These are phyloP conservation scores for Yamadazyma ubonensis DNA, from an alignment of 805 yeast genomes.

Conservation along the genomic window DNA sequence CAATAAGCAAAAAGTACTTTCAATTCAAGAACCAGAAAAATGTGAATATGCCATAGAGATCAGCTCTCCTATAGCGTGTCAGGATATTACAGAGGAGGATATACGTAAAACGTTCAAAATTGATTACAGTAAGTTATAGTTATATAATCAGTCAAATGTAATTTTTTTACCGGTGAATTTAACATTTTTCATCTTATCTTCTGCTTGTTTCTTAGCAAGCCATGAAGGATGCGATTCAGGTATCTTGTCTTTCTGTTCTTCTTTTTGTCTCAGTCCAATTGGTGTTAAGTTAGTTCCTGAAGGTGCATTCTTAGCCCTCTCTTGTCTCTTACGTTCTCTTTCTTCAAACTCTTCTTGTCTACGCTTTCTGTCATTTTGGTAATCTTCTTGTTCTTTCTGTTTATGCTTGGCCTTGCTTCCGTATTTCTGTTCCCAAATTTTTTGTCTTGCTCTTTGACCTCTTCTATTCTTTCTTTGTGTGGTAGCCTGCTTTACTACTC, in stretches of 20 bases:
- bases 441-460: slow-evolving; percentile 96
- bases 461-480: slow-evolving; percentile 79
- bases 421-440: slow-evolving; percentile 91
- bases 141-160: slow-evolving; percentile 51
- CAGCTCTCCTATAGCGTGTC: slow-evolving; percentile 49
- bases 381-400: slow-evolving; percentile 57
- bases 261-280: slow-evolving; percentile 31
- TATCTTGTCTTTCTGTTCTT: slow-evolving; percentile 13
- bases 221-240: slow-evolving; percentile 89
- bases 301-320: slow-evolving; percentile 43
- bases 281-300: slow-evolving; percentile 41
- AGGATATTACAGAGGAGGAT: slow-evolving; percentile 28
- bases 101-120: slow-evolving; percentile 25
- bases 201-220: slow-evolving; percentile 82
- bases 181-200: slow-evolving; percentile 60
- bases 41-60: slow-evolving; percentile 68
- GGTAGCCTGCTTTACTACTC: slow-evolving; percentile 52
- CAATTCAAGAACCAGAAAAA: slow-evolving; percentile 84
- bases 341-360: slow-evolving; percentile 68
- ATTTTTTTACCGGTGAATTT: slow-evolving; percentile 85
- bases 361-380: slow-evolving; percentile 54
- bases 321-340: slow-evolving; percentile 65
- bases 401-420: slow-evolving; percentile 85
- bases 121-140: slow-evolving; percentile 23
- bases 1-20: slow-evolving; percentile 47